phyloP scores from a whole-genome alignment of 805 yeast species.

The Wickerhamomyces ciferrii region DNA sequence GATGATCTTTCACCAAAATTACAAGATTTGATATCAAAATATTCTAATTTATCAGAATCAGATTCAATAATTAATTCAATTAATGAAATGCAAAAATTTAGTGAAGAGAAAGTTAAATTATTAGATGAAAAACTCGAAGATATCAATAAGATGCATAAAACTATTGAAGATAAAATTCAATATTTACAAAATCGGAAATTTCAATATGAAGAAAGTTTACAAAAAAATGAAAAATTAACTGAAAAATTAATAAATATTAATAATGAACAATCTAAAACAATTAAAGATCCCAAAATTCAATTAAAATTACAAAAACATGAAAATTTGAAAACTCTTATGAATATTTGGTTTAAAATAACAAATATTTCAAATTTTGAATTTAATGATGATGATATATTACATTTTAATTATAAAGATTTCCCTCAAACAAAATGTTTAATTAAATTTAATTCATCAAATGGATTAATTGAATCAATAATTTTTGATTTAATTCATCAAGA shows the following conservation, averaged over 20 bases:
- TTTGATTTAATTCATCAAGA: not conserved
- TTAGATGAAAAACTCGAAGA: not conserved
- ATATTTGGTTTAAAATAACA: slow-evolving; percentile 7
- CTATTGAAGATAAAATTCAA: not conserved
- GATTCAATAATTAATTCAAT: not conserved
- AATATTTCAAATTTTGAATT: slow-evolving; percentile 3
- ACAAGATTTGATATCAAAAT: not conserved
- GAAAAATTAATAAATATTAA: not conserved
- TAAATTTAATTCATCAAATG: slow-evolving; percentile 1
- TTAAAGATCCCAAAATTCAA: slow-evolving; percentile 1
- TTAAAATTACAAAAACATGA: slow-evolving; percentile 7
- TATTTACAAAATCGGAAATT: not conserved
- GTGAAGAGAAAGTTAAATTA: too few species aligned
- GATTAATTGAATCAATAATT: slow-evolving; percentile 1
- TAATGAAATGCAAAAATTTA: not conserved
- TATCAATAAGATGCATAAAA: not conserved
- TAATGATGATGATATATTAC: slow-evolving; percentile 1
- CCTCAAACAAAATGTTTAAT: not conserved
- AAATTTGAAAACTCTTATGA: slow-evolving; percentile 6
- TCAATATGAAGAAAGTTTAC: not conserved
- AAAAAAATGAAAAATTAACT: not conserved
- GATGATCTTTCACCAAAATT: not conserved
- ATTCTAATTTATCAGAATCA: not conserved
- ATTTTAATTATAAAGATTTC: slow-evolving; percentile 4
- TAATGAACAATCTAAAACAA: not conserved